A percentile compares a stretch with the other conserved stretches of the same genome.
Conservation (phyloP, 768 basidiomycete genomes). For the Mycena rosella region DNA sequence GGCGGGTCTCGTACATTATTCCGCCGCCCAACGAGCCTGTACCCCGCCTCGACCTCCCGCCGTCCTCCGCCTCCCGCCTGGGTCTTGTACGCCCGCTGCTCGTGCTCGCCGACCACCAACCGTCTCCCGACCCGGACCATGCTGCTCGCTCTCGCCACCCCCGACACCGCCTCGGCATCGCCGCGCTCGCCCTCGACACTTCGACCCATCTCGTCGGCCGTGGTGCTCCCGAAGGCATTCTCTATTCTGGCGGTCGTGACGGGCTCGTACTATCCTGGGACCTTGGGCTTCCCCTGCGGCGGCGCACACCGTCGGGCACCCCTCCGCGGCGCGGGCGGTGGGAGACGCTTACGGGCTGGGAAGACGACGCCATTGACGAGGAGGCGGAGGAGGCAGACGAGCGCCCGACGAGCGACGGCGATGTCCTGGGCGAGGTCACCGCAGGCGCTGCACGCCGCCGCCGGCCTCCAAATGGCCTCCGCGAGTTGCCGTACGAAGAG, state of each 20-base stretch:
- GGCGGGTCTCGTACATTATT: conserved; percentile 90
- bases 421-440: conserved; percentile 80
- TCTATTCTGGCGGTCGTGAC: conserved; percentile 92
- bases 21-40: conserved; percentile 75
- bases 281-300: conserved; percentile 55
- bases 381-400: conserved; percentile 75
- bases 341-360: conserved; percentile 91
- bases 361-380: conserved; percentile 75
- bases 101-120: conserved; percentile 49
- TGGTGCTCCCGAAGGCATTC: conserved; percentile 82
- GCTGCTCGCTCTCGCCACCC: conserved; percentile 60
- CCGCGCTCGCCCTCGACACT: conserved; percentile 88
- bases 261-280: conserved; percentile 93
- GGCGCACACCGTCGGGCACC: conserved; percentile 40
- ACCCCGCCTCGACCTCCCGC: conserved; percentile 79
- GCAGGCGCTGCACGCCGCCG: conserved; percentile 47
- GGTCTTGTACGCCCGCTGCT: conserved; percentile 81
- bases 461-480: conserved; percentile 50
- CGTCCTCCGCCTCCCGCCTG: conserved; percentile 69
- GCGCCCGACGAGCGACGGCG: conserved; percentile 72
- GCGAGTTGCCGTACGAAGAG: conserved; percentile 71
- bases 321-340: conserved; percentile 59
- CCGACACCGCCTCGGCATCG: conserved; percentile 89
- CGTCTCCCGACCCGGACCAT: conserved; percentile 41
- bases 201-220: conserved; percentile 81